These are phyloP conservation scores for Cytospora chrysosperma DNA, from an alignment of 2,329 filamentous ascomycete genomes.

Conservation along the genomic window DNA sequence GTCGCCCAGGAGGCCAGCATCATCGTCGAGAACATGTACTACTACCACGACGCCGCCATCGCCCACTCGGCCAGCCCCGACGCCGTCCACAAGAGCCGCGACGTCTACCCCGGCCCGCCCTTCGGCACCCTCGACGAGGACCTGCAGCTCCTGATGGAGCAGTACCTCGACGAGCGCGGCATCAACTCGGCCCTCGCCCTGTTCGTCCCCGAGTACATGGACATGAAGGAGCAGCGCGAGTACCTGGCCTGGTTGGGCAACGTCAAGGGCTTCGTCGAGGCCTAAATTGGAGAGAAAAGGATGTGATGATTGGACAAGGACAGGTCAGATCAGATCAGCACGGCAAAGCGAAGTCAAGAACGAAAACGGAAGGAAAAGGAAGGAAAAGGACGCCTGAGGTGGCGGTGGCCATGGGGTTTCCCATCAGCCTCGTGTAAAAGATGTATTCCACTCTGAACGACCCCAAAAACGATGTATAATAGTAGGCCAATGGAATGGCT, in stretches of 20 bases:
- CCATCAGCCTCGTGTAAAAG: not conserved
- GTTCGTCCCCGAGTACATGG: constrained; percentile 94
- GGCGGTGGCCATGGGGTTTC: not conserved
- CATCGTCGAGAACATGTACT: constrained; percentile 86
- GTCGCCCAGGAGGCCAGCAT: constrained; percentile 83
- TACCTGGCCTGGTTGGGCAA: constrained; percentile 88
- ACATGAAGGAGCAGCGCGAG: constrained; percentile 98
- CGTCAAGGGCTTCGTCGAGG: constrained; percentile 82
- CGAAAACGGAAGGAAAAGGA: not conserved
- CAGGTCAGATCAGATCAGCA: too few species aligned
- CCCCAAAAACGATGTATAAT: constrained; percentile 14
- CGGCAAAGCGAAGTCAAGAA: too few species aligned
- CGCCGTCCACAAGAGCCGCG: constrained; percentile 71
- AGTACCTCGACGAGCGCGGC: constrained; percentile 91
- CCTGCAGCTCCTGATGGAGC: constrained; percentile 86
- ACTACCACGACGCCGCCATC: constrained; percentile 75
- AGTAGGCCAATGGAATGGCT: constrained; percentile 1
- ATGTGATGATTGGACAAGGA: not conserved
- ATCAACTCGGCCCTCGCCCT: constrained; percentile 82
- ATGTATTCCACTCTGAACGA: constrained; percentile 20
- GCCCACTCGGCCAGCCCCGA: constrained; percentile 76
- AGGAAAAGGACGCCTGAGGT: not conserved
- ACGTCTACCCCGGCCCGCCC: constrained; percentile 84
- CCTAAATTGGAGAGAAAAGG: constrained; percentile 43
- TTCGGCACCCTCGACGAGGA: constrained; percentile 96